Conservation (phyloP, 129 eudicot species). For the Solidago caesia region DNA sequence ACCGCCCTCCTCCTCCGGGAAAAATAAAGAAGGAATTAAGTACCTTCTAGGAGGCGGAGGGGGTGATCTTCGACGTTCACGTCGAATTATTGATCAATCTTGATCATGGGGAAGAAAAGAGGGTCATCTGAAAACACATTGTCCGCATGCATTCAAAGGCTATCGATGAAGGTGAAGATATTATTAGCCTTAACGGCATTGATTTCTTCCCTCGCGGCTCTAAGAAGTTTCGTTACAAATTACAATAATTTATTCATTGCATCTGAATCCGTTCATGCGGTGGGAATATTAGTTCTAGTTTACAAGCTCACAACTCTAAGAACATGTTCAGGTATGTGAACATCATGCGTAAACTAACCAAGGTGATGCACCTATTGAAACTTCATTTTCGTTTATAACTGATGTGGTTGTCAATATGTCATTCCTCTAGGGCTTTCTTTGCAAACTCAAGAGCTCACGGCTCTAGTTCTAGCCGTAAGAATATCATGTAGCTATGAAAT, state of each 20-base stretch:
- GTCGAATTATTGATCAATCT: neutral
- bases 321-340: conserved; percentile 64
- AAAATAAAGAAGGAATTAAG: conserved; percentile 10
- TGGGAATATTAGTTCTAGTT: conserved; percentile 63
- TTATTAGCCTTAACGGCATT: conserved; percentile 47
- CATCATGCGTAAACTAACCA: too few relatives aligned
- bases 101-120: conserved; percentile 58
- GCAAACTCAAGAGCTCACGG: conserved; percentile 84
- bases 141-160: conserved; percentile 55
- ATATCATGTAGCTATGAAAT: conserved; percentile 50
- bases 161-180: conserved; percentile 58
- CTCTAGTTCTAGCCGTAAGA: conserved; percentile 60
- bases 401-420: too few relatives aligned
- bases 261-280: conserved; percentile 65
- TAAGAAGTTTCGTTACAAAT: conserved; percentile 48
- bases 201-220: conserved; percentile 42
- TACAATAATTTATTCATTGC: conserved; percentile 60
- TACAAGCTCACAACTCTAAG: conserved; percentile 73
- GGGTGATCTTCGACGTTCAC: conserved; percentile 23
- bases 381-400: too few relatives aligned
- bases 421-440: conserved; percentile 67
- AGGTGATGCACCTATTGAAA: too few relatives aligned
- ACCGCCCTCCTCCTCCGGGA: conserved; percentile 37
- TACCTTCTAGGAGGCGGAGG: conserved; percentile 41
- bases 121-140: conserved; percentile 56